Evolutionary conservation across 805 yeast genomes (phyloP).

Genomic region (Metschnikowia gelsemii): DNA sequence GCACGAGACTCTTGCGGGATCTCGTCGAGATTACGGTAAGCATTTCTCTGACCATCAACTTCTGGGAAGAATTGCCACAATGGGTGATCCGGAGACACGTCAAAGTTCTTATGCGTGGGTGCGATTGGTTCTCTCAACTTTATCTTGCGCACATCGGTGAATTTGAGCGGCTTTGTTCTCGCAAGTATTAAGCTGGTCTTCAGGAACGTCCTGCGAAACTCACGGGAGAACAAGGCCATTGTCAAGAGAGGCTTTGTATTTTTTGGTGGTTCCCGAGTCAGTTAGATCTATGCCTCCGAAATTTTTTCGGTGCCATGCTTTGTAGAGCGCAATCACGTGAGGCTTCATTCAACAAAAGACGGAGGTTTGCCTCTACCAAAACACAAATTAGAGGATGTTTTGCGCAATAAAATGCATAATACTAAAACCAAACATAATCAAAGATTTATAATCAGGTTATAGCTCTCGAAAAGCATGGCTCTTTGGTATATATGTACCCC

Average conservation of each 20-base stretch:
- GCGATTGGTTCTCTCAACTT: slow-evolving; percentile 77
- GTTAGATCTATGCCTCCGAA: not conserved
- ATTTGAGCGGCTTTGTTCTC: slow-evolving; percentile 22
- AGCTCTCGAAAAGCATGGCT: too few relatives aligned
- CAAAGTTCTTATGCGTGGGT: slow-evolving; percentile 73
- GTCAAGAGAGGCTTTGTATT: too few relatives aligned
- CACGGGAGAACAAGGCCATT: slow-evolving; percentile 9
- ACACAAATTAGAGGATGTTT: too few relatives aligned
- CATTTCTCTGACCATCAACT: slow-evolving; percentile 49
- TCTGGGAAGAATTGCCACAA: slow-evolving; percentile 84
- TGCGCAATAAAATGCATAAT: too few relatives aligned
- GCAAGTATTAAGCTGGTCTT: slow-evolving; percentile 11
- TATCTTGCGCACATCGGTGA: slow-evolving; percentile 36
- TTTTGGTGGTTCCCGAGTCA: slow-evolving; percentile 1
- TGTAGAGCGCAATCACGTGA: slow-evolving; percentile 11
- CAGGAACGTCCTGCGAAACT: slow-evolving; percentile 17
- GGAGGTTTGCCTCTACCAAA: too few relatives aligned
- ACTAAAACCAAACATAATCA: too few relatives aligned
- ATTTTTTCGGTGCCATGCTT: slow-evolving; percentile 2
- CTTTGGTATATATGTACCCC: too few relatives aligned
- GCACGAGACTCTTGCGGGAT: slow-evolving; percentile 58
- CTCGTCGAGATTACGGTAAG: slow-evolving; percentile 59
- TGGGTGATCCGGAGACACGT: slow-evolving; percentile 83
- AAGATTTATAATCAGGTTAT: too few relatives aligned
- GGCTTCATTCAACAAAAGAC: not conserved